Percentiles rank a stretch among this genome's conserved stretches.
Evolutionary conservation across 2,329 filamentous ascomycete genomes (phyloP).

Genomic region (Fusarium sp.): DNA sequence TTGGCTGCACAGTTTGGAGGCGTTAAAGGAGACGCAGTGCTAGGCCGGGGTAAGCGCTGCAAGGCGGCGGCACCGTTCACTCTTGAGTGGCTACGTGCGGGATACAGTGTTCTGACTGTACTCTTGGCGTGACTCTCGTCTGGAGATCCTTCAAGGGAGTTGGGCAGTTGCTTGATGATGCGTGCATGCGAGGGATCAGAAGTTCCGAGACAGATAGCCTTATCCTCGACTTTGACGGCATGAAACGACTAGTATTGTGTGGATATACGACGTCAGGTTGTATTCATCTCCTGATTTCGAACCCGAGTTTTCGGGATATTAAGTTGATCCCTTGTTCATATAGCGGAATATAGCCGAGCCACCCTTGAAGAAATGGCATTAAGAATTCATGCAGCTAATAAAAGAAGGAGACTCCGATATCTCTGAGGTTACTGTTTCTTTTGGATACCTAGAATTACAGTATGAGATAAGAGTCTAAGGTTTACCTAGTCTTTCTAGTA

Average conservation of each 20-base stretch:
- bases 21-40: neutral
- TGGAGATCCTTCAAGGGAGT: neutral
- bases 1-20: neutral
- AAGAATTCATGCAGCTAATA: slow-evolving; percentile 2
- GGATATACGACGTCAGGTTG: no score
- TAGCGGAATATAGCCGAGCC: neutral
- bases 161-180: no score
- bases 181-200: no score
- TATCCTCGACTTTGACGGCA: no score
- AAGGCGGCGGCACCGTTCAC: slow-evolving; percentile 36
- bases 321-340: neutral
- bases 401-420: neutral
- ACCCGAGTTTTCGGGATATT: slow-evolving; percentile 8
- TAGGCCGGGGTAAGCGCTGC: slow-evolving; percentile 46
- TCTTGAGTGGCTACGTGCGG: slow-evolving; percentile 25
- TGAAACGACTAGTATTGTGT: no score
- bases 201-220: no score
- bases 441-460: no score
- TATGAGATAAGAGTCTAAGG: neutral
- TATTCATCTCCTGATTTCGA: neutral
- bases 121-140: slow-evolving; percentile 9
- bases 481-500: neutral
- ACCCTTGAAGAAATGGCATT: slow-evolving; percentile 15
- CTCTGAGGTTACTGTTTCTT: neutral
- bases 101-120: slow-evolving; percentile 38